A percentile compares a stretch with the other conserved stretches of the same genome.
Evolutionary conservation across 179 eudicot species (phyloP).

Genomic region (Spinacia oleracea): DNA sequence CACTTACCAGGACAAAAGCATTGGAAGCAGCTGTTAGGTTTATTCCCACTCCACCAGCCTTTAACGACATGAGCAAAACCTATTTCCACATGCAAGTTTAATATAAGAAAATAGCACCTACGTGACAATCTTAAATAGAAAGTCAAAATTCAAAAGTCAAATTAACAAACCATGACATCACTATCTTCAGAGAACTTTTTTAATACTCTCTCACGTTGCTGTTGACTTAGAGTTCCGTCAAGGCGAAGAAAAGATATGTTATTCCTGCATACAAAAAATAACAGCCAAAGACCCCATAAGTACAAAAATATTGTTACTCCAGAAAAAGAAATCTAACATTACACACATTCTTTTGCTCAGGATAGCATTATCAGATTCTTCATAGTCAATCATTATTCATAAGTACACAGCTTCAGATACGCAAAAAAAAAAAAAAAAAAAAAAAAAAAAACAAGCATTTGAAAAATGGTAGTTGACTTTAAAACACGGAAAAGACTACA

Average conservation of each 20-base stretch:
- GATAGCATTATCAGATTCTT: background rate
- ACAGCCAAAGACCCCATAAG: conserved; percentile 12
- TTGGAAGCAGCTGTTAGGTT: conserved; percentile 94
- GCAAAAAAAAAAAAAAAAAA: background rate
- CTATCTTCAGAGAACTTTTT: conserved; percentile 87
- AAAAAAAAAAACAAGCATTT: no score
- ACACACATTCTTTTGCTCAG: background rate
- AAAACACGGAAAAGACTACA: no score
- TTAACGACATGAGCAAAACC: conserved; percentile 94
- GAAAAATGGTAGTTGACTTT: background rate
- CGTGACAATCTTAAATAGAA: background rate
- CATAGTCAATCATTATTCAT: background rate
- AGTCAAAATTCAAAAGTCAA: background rate
- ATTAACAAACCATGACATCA: conserved; percentile 60
- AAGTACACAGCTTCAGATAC: conserved; percentile 10
- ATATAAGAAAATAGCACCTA: conserved; percentile 2
- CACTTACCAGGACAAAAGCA: conserved; percentile 90
- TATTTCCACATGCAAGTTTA: conserved; percentile 26
- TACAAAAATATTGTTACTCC: background rate
- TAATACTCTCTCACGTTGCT: conserved; percentile 89
- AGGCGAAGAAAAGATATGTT: conserved; percentile 84
- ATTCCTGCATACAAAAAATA: conserved; percentile 46
- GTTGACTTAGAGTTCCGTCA: conserved; percentile 92
- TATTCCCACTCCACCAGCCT: conserved; percentile 99
- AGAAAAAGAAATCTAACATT: background rate